Conservation (phyloP, 164 flowering plant genomes). For the Kingdonia uniflora region DNA sequence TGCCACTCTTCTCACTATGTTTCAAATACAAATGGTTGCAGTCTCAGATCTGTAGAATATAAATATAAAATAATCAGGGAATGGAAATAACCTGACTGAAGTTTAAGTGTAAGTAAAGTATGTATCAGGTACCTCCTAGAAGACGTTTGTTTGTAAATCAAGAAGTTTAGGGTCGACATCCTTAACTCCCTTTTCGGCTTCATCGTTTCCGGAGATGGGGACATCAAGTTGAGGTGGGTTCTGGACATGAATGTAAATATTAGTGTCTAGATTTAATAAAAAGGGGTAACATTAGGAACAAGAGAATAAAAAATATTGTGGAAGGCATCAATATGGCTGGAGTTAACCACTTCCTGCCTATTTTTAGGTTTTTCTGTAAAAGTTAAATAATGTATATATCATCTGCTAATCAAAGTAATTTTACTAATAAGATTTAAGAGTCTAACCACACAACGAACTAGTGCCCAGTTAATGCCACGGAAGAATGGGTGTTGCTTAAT, state of each 20-base stretch:
- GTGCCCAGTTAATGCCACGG: constrained; percentile 88
- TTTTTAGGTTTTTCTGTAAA: too few relatives aligned
- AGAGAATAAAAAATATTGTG: too few relatives aligned
- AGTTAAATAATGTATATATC: too few relatives aligned
- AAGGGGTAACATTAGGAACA: too few relatives aligned
- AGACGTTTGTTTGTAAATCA: constrained; percentile 69
- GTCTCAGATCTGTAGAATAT: too few relatives aligned
- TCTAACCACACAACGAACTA: constrained; percentile 82
- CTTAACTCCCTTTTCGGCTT: constrained; percentile 40
- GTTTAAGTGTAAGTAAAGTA: neutral
- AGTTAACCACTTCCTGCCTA: too few relatives aligned
- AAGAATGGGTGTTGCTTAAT: constrained; percentile 85
- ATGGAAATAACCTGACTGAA: neutral
- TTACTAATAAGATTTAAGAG: constrained; percentile 3
- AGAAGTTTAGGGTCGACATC: constrained; percentile 43
- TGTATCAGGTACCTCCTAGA: constrained; percentile 28
- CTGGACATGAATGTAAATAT: constrained; percentile 30
- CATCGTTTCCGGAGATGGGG: constrained; percentile 28
- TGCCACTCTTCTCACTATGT: too few relatives aligned
- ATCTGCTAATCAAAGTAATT: neutral
- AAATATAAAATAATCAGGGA: too few relatives aligned
- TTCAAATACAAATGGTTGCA: too few relatives aligned
- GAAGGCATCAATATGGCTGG: too few relatives aligned
- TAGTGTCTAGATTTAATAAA: too few relatives aligned
- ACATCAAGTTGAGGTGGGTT: constrained; percentile 68